A percentile compares a stretch with the other conserved stretches of the same genome.
phyloP scores from a whole-genome alignment of 2,329 filamentous ascomycete species.

The Pleoardoris graminearum region DNA sequence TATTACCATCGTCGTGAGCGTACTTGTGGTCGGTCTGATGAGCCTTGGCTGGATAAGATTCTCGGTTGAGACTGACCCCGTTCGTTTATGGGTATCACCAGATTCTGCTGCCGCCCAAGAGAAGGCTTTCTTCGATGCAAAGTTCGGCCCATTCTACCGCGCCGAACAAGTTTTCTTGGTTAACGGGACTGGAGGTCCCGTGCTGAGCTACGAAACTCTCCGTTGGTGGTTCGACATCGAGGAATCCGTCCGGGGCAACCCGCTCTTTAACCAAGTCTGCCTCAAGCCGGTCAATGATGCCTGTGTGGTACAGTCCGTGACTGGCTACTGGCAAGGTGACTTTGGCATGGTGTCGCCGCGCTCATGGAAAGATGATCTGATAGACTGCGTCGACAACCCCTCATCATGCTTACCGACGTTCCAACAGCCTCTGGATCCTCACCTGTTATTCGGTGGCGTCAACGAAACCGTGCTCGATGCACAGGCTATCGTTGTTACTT shows the following conservation, averaged over 20 bases:
- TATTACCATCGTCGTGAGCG: conserved; percentile 75
- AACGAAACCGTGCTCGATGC: conserved; percentile 69
- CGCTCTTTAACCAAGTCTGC: conserved; percentile 84
- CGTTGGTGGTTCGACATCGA: conserved; percentile 95
- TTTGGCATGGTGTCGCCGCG: conserved; percentile 63
- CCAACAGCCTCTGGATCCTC: conserved; percentile 82
- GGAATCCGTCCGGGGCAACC: conserved; percentile 70
- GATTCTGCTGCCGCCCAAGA: conserved; percentile 87
- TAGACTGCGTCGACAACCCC: conserved; percentile 75
- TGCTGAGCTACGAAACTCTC: conserved; percentile 85
- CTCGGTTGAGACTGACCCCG: conserved; percentile 86
- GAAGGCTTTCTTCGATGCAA: conserved; percentile 89
- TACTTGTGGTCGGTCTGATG: conserved; percentile 76
- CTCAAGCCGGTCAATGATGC: conserved; percentile 89
- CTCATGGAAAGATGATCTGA: conserved; percentile 73
- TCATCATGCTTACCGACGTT: conserved; percentile 84
- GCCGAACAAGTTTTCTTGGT: conserved; percentile 92
- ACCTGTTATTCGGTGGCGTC: conserved; percentile 84
- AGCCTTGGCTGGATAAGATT: conserved; percentile 90
- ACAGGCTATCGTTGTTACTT: conserved; percentile 82
- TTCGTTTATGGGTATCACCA: conserved; percentile 94
- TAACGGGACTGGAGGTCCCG: conserved; percentile 80
- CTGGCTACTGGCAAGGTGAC: conserved; percentile 79
- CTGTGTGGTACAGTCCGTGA: conserved; percentile 92
- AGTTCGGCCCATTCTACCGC: conserved; percentile 95